Evolutionary conservation across 495 filamentous ascomycete genomes (phyloP), one percentile per base, ranked within the genome.

Genomic region (Aspergillus heteromorphus): DNA sequence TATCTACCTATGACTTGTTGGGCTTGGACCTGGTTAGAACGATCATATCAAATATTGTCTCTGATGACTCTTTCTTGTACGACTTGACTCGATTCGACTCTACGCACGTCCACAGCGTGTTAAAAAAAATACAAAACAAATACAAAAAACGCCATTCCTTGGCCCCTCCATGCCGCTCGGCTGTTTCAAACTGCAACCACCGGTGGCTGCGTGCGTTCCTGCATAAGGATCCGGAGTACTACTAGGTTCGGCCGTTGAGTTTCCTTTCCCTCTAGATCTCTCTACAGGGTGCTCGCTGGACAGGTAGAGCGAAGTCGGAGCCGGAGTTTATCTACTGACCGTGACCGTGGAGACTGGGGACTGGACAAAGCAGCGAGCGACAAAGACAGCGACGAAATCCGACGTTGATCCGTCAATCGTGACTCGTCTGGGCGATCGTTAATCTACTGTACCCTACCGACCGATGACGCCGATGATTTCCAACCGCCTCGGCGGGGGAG

Each of bases 191-290:
- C 43, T 47, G 43, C 43, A 27, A 47, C 43, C 43, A 29, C 43
- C 43, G 43, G 16, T 47, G 43, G 43, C 23, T 47, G 43, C n/a
- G 43, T 47, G n/a, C n/a, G 23, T 27, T 47, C 43, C 43, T 47
- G 43, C 43, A 47, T 20, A 38, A 38, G 34, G 23, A n/a, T 23
- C 27, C 21, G 43, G 21, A 47, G 23, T 27, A n/a, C n/a, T n/a
- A n/a, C n/a, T n/a, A 23, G 23, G 43, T 47, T 47, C 43, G 21
- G 43, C 43, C 43, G 43, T 47, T 47, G 43, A 27, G 5, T 38
- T 14, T 38, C 34, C 13, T 38, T 38, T 14, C 13, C 9, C 31
- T n/a, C n/a, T n/a, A n/a, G n/a, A n/a, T n/a, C n/a, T n/a, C n/a
- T n/a, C n/a, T n/a, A n/a, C n/a, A n/a, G n/a, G n/a, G n/a, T n/a